Base-by-base conservation (phyloP, 2,329 filamentous ascomycete species). In the Elsinoe ampelina region DNA sequence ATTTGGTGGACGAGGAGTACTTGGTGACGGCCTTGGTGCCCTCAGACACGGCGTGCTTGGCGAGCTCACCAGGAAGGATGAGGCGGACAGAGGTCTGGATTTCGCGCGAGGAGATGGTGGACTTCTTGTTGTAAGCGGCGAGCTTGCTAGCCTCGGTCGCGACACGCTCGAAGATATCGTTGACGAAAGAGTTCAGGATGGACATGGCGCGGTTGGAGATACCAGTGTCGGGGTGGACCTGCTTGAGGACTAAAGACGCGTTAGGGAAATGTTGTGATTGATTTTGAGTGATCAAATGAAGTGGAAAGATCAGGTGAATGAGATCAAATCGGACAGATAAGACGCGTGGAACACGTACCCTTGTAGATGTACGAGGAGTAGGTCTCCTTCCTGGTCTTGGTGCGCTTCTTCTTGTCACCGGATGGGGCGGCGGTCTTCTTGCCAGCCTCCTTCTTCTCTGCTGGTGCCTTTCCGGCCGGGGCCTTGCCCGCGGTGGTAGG, bases 331-430 rank as follows among this genome's bases (percentile, higher is more conserved):
- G 41, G 57, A 59, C 17, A 15, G 55, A 58, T 58, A 50, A 55
- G 58, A 55, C 55, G 51, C 47, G 59, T 57, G n/a, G 39, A 35
- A n/a, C 36, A 72, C 83, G 75, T 72, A 96, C 92, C 93, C 83
- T 97, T 98, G 88, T 97, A 98, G 79, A 98, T 98, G 84, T 98
- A 98, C 57, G 89, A 95, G 67, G 88, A 95, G 82, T 98, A 98
- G n/a, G 93, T 98, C 83, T 98, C 93, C 87, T 97, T 97, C 79
- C 93, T 86, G 66, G 91, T 89, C 91, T 98, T 98, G 80, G 90
- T 95, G 73, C 93, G 89, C 91, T 97, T 98, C 89, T 98, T 98
- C 90, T 97, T 97, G 69, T 97, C 93, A 64, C 93, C 93, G 72
- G 89, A 84, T 61, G 91, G 84, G 60, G 92, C 89, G 66, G 82